Conservation (phyloP, 352 stramenopile species). For the Phytopythium mirpurense region DNA sequence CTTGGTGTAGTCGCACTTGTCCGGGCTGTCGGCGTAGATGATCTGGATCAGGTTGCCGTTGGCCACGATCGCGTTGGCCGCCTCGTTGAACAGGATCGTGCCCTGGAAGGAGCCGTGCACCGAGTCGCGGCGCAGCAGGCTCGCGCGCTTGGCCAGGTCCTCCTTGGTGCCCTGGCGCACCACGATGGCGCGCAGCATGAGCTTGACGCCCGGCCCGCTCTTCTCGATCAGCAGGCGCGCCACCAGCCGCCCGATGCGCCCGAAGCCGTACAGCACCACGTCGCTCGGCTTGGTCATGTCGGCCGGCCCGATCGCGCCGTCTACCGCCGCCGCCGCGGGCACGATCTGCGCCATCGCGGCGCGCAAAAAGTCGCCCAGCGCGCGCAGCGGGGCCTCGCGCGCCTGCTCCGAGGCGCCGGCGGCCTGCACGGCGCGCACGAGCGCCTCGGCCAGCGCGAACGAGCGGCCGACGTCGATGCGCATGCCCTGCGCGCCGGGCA, state of each 20-base stretch:
- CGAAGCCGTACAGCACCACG: conserved; percentile 86
- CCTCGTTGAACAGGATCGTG: conserved; percentile 81
- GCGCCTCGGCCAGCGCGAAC: conserved; percentile 56
- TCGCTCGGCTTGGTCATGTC: conserved; percentile 62
- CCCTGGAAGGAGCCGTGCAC: conserved; percentile 82
- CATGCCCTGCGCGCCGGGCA: conserved; percentile 56
- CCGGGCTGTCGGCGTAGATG: conserved; percentile 76
- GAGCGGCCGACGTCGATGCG: conserved; percentile 76
- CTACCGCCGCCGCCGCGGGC: conserved; percentile 8
- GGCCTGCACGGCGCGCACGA: conserved; percentile 46
- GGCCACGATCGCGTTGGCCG: conserved; percentile 82
- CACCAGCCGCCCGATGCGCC: conserved; percentile 81
- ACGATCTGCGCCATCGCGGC: conserved; percentile 48
- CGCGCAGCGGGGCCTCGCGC: conserved; percentile 39
- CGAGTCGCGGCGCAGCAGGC: conserved; percentile 80
- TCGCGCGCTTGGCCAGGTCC: conserved; percentile 79
- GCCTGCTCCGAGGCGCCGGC: conserved; percentile 19
- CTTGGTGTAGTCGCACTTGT: conserved; percentile 86
- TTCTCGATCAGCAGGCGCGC: conserved; percentile 81
- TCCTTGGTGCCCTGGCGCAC: conserved; percentile 81
- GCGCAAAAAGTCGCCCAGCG: conserved; percentile 51
- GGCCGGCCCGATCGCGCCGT: conserved; percentile 1
- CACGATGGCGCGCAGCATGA: conserved; percentile 87
- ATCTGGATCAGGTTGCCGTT: conserved; percentile 88
- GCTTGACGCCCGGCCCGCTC: conserved; percentile 76